These are phyloP conservation scores for Podaxis sp. DNA, from an alignment of 768 basidiomycete species.

Conservation along the genomic window DNA sequence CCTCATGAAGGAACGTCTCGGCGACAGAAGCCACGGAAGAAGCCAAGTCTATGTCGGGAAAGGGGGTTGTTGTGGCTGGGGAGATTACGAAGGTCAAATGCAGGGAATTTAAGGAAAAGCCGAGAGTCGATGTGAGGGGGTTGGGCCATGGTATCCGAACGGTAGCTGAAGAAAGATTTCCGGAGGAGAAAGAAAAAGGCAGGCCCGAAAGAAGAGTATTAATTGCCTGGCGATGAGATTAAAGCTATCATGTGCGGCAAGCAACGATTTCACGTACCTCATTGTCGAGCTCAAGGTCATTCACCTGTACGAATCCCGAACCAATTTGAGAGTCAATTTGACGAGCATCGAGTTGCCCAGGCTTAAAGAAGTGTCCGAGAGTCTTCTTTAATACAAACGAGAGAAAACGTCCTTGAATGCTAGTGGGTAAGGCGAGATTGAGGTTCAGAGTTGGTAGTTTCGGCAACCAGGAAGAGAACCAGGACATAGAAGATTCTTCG, in stretches of 20 bases:
- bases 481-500: constrained; percentile 29
- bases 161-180: constrained; percentile 71
- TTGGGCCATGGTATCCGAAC: constrained; percentile 86
- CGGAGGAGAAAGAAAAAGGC: constrained; percentile 69
- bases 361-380: constrained; percentile 83
- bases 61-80: constrained; percentile 23
- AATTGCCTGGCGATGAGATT: constrained; percentile 58
- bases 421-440: constrained; percentile 63
- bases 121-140: constrained; percentile 71
- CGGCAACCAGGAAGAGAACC: constrained; percentile 62
- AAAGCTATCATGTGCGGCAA: constrained; percentile 11
- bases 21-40: constrained; percentile 84
- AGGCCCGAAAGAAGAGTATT: constrained; percentile 65
- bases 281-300: constrained; percentile 76
- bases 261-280: constrained; percentile 47
- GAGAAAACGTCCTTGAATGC: constrained; percentile 84
- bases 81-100: constrained; percentile 63
- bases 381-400: constrained; percentile 84
- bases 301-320: constrained; percentile 86
- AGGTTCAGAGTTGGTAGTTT: constrained; percentile 68
- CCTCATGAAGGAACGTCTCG: constrained; percentile 83
- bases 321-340: constrained; percentile 92
- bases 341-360: constrained; percentile 83
- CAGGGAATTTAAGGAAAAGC: constrained; percentile 66
- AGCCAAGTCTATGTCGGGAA: constrained; percentile 48